These are phyloP conservation scores for Schwanniomyces occidentalis DNA, from an alignment of 805 yeast species.

Conservation along the genomic window DNA sequence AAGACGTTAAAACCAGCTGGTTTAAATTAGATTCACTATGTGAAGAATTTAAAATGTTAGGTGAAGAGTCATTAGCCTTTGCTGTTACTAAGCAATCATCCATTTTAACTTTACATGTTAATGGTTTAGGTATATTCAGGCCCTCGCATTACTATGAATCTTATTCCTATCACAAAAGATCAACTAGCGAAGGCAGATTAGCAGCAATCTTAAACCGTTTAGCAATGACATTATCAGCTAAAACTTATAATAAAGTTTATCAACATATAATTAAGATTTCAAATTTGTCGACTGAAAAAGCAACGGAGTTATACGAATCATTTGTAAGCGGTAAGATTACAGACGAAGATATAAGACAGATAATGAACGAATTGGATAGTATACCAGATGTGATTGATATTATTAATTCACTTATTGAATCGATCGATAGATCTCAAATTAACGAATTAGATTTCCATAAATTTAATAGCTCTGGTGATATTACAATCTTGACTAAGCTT, in stretches of 20 bases:
- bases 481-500: constrained; percentile 25
- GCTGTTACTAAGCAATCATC: constrained; percentile 15
- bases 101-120: constrained; percentile 27
- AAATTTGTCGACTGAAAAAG: constrained; percentile 14
- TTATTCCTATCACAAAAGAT: constrained; percentile 10
- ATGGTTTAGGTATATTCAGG: constrained; percentile 34
- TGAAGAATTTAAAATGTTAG: constrained; percentile 62
- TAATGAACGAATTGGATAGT: constrained; percentile 22
- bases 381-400: constrained; percentile 27
- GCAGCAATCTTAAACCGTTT: constrained; percentile 22
- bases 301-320: constrained; percentile 23
- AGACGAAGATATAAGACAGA: constrained; percentile 18
- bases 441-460: constrained; percentile 4
- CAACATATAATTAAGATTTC: constrained; percentile 13
- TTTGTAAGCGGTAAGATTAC: constrained; percentile 26
- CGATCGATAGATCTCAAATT: neutral
- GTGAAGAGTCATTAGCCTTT: constrained; percentile 60
- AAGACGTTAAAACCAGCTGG: constrained; percentile 52
- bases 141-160: constrained; percentile 33
- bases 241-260: constrained; percentile 26
- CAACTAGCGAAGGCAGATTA: constrained; percentile 15
- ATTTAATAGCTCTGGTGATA: constrained; percentile 11
- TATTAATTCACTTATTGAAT: constrained; percentile 22
- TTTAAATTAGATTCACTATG: constrained; percentile 69
- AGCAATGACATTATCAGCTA: constrained; percentile 26